These are phyloP conservation scores for Lobulomyces angularis DNA, from an alignment of 192 early-diverging fungal genomes.

Conservation along the genomic window DNA sequence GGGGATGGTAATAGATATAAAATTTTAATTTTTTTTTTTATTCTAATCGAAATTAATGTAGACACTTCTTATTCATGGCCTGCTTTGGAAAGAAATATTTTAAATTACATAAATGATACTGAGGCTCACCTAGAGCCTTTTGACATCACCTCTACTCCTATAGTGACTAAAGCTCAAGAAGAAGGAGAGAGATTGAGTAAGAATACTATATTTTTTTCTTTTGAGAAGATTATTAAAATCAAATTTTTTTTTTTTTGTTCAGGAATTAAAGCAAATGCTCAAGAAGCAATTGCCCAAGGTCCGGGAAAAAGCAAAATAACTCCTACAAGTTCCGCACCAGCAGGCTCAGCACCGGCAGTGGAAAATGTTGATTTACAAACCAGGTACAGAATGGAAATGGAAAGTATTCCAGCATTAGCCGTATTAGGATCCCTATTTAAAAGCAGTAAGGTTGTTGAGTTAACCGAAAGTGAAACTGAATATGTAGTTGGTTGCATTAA, in stretches of 20 bases:
- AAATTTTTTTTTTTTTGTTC: background rate
- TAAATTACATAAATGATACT: conserved; percentile 67
- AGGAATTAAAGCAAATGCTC: conserved; percentile 20
- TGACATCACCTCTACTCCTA: conserved; percentile 63
- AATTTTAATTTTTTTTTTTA: conserved; percentile 1
- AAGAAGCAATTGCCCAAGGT: conserved; percentile 17
- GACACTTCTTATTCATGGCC: conserved; percentile 77
- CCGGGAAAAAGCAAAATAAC: too few relatives aligned
- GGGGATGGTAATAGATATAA: conserved; percentile 53
- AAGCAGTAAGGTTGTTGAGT: conserved; percentile 62
- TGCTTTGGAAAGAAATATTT: conserved; percentile 73
- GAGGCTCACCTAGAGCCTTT: conserved; percentile 51
- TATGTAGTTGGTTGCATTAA: conserved; percentile 86
- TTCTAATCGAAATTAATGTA: too few relatives aligned
- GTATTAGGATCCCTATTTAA: conserved; percentile 78
- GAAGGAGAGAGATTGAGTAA: conserved; percentile 60
- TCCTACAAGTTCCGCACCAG: conserved; percentile 6
- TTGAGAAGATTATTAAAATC: too few relatives aligned
- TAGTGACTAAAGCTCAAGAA: conserved; percentile 76
- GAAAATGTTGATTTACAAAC: conserved; percentile 49
- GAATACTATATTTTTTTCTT: background rate
- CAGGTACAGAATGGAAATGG: conserved; percentile 62
- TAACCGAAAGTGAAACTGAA: conserved; percentile 92
- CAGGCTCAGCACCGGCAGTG: background rate
- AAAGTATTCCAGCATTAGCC: conserved; percentile 69